Evolutionary conservation across 257 asterid genomes (phyloP).

Genomic region (Fraxinus americana): DNA sequence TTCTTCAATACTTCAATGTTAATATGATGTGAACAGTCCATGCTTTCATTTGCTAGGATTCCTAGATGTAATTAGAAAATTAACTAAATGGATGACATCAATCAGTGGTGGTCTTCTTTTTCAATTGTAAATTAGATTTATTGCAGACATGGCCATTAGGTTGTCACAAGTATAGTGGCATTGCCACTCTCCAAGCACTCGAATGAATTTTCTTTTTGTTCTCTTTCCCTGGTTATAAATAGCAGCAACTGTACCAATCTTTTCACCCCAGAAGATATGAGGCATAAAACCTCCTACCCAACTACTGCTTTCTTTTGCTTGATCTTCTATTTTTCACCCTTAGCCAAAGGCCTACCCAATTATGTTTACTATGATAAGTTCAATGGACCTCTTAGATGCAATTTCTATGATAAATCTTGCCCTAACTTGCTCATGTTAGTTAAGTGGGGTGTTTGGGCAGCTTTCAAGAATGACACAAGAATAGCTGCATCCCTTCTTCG

Average conservation of each 20-base stretch:
- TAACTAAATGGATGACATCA: conserved; percentile 31
- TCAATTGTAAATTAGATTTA: conserved; percentile 17
- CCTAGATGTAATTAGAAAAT: no score
- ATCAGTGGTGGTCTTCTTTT: conserved; percentile 23
- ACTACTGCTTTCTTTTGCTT: conserved; percentile 21
- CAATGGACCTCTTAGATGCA: conserved; percentile 35
- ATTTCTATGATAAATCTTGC: conserved; percentile 59
- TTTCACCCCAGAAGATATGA: conserved; percentile 34
- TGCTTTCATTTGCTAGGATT: no score
- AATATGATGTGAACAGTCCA: neutral
- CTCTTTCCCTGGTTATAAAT: conserved; percentile 42
- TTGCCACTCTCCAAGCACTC: conserved; percentile 22
- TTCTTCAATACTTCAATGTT: neutral
- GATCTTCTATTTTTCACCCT: conserved; percentile 15
- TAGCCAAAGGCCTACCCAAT: conserved; percentile 30
- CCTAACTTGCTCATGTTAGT: conserved; percentile 51
- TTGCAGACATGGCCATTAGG: conserved; percentile 34
- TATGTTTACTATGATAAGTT: conserved; percentile 31
- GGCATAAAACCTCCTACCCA: conserved; percentile 17
- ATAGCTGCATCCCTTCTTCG: conserved; percentile 81
- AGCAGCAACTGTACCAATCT: conserved; percentile 10
- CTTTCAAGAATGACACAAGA: conserved; percentile 35
- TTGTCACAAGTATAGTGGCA: conserved; percentile 15
- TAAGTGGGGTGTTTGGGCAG: conserved; percentile 57
- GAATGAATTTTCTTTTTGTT: conserved; percentile 20